Evolutionary conservation across 306 rosid species (phyloP), one percentile per base, ranked within the genome.

Genomic region (Cicer pinnatifidum): DNA sequence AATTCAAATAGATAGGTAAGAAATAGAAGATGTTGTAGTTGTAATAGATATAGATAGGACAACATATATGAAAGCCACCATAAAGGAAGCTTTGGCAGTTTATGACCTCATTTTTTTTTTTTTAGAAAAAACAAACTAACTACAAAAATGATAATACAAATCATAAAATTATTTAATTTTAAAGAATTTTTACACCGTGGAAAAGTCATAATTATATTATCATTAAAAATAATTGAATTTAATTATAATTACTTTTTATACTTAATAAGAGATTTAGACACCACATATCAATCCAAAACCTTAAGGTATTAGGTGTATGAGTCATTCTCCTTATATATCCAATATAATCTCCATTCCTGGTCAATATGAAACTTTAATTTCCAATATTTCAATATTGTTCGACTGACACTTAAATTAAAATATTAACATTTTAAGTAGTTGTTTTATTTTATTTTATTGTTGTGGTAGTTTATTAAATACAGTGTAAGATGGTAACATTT

Each of bases 31-130:
- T 64, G 53, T 45, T 44, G 72, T 1, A 71, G 45, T 47, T 47
- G 40, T 75, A 66, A 12, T 63, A 52, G 54, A 44, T 40, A 66
- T 72, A 69, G 86, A 48, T 8, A 60, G 65, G 86, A 63, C 8
- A 60, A 61, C n/a, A 45, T 48, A 3, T 74, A 4, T 63, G 63
- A 41, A 44, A 40, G 46, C 71, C 66, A 61, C 37, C 69, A 61
- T 70, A 70, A 78, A 17, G 68, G 40, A 35, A 72, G 38, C 17
- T 72, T 79, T 65, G 78, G 54, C 19, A 79, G 69, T 53, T 79
- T 64, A 72, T 53, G 73, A 72, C 61, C 52, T 39, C 54, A 73
- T 11, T 28, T 33, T 58, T 58, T 1, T 20, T 20, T 20, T 20
- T 1, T 1, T 20, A 2, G 2, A 20, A 20, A 20, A 20, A 20